Percentiles rank a stretch among this genome's conserved stretches.
These are phyloP conservation scores for Populus nigra DNA, from an alignment of 345 rosid genomes.

Conservation along the genomic window DNA sequence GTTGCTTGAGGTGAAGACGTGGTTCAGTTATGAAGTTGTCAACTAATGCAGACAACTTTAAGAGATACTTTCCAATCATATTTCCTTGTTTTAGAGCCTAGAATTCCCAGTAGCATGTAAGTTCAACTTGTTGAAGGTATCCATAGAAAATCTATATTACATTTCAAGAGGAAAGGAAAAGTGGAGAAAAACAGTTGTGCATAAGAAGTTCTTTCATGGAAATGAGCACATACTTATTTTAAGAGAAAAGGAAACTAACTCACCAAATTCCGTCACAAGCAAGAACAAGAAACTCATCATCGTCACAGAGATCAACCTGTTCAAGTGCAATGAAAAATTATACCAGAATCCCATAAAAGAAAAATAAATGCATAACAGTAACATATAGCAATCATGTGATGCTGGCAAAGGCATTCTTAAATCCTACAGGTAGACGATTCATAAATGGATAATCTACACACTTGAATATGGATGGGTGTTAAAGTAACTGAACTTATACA, in stretches of 20 bases:
- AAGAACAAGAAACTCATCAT: slow-evolving; percentile 84
- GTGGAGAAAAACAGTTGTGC: not conserved
- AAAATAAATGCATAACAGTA: not conserved
- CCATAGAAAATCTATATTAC: not conserved
- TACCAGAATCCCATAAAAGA: not conserved
- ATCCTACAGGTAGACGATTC: not conserved
- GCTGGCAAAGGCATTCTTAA: slow-evolving; percentile 2
- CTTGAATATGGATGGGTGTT: not conserved
- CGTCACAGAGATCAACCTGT: slow-evolving; percentile 91
- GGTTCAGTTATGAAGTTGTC: not conserved
- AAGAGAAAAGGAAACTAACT: not conserved
- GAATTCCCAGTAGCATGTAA: not conserved
- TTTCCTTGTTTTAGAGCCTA: not conserved
- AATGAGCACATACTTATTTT: not conserved
- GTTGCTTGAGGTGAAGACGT: not conserved
- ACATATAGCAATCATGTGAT: not conserved
- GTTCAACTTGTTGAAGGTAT: not conserved
- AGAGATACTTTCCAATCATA: not conserved
- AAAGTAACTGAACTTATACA: not conserved
- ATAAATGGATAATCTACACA: not conserved
- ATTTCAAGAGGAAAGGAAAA: not conserved
- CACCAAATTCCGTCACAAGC: slow-evolving; percentile 99
- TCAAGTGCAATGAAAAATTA: not conserved
- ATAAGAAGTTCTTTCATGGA: not conserved
- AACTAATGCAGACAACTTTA: not conserved